phyloP scores from a whole-genome alignment of 352 stramenopile genomes.

The Phytopythium aichiense region DNA sequence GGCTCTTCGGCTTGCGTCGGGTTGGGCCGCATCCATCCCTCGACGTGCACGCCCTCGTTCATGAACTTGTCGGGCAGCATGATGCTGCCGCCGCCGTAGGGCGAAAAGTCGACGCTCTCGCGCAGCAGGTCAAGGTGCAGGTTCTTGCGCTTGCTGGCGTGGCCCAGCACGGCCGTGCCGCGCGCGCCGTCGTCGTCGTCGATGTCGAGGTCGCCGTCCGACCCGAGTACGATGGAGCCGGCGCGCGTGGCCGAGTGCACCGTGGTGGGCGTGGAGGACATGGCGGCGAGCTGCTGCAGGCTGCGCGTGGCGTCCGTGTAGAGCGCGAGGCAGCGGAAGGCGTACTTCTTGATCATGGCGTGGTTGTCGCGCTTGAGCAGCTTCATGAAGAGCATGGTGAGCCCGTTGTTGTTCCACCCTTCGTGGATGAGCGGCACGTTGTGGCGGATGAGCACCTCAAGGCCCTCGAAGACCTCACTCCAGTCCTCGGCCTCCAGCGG shows the following conservation, averaged over 20 bases:
- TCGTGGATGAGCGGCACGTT: slow-evolving; percentile 65
- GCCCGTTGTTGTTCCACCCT: slow-evolving; percentile 78
- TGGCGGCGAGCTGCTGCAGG: slow-evolving; percentile 51
- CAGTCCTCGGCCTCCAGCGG: slow-evolving; percentile 83
- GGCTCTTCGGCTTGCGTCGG: slow-evolving; percentile 82
- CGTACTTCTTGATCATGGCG: slow-evolving; percentile 88
- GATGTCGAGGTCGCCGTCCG: slow-evolving; percentile 41
- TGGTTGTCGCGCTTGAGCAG: slow-evolving; percentile 84
- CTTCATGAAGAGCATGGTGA: slow-evolving; percentile 83
- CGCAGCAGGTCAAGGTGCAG: slow-evolving; percentile 74
- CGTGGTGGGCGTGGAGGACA: slow-evolving; percentile 28
- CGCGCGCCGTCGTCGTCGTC: slow-evolving; percentile 36
- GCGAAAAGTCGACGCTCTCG: slow-evolving; percentile 84
- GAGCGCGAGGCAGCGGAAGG: slow-evolving; percentile 78
- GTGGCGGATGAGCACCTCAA: slow-evolving; percentile 79
- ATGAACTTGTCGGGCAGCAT: slow-evolving; percentile 74
- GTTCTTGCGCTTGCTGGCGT: slow-evolving; percentile 41
- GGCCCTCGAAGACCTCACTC: slow-evolving; percentile 85
- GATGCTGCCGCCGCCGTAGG: slow-evolving; percentile 80
- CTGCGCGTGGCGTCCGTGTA: slow-evolving; percentile 78
- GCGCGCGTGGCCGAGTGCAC: slow-evolving; percentile 25
- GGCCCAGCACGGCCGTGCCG: slow-evolving; percentile 32
- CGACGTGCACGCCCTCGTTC: slow-evolving; percentile 81
- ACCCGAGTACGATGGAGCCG: slow-evolving; percentile 37
- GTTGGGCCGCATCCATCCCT: slow-evolving; percentile 78